Conservation (phyloP, 768 basidiomycete species). For the Mycena rosella region DNA sequence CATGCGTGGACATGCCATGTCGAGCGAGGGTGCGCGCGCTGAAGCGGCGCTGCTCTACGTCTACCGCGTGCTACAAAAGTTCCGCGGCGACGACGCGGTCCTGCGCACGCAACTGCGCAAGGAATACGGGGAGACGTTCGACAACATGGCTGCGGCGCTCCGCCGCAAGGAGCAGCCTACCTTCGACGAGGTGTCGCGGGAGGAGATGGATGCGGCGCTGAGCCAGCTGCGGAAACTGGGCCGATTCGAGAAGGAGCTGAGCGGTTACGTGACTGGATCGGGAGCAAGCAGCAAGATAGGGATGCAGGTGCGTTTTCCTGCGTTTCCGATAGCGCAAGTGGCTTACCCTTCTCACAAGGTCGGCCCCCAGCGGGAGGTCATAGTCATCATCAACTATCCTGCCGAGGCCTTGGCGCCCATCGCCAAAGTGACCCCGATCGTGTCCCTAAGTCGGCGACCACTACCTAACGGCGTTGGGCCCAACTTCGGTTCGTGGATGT, state of each 20-base stretch:
- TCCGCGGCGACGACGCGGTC: constrained; percentile 5
- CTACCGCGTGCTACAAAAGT: constrained; percentile 29
- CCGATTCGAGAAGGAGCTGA: constrained; percentile 14
- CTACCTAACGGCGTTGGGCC: not conserved
- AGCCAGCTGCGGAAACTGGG: constrained; percentile 3
- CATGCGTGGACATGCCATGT: constrained; percentile 14
- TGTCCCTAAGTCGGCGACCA: not conserved
- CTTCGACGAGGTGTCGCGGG: constrained; percentile 14
- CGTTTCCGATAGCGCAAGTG: not conserved
- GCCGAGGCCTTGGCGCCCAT: not conserved
- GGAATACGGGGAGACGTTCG: constrained; percentile 25
- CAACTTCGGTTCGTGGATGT: constrained; percentile 1
- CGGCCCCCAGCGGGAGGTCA: constrained; percentile 6
- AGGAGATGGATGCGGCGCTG: constrained; percentile 10
- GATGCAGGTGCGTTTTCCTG: constrained; percentile 3
- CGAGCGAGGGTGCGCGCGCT: constrained; percentile 10
- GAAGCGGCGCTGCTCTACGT: constrained; percentile 28
- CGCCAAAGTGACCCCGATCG: not conserved
- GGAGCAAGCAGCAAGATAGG: not conserved
- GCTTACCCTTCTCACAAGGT: not conserved
- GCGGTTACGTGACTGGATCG: not conserved
- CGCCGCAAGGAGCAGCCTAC: constrained; percentile 2
- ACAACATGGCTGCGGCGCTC: constrained; percentile 22
- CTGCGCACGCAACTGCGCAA: constrained; percentile 25
- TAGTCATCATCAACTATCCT: not conserved